These are phyloP conservation scores for Schizochytrium sp. DNA, from an alignment of 108 stramenopile genomes.

Conservation along the genomic window DNA sequence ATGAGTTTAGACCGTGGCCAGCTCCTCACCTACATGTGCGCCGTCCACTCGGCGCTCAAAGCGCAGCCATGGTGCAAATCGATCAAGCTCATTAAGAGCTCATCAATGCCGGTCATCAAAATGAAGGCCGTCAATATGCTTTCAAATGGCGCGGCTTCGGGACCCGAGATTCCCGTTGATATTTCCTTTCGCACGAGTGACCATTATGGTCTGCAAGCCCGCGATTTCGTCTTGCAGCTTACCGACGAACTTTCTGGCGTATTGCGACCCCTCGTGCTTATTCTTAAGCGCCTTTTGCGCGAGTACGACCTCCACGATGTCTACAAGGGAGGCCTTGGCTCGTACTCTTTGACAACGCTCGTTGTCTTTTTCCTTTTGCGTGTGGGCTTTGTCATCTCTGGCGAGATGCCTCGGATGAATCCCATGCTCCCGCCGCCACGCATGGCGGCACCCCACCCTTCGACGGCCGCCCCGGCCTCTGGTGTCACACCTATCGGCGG, in stretches of 20 bases:
- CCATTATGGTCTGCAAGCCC: neutral
- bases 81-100: neutral
- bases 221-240: neutral
- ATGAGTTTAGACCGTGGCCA: neutral
- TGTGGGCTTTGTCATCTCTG: neutral
- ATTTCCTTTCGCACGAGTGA: neutral
- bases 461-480: neutral
- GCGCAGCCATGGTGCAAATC: constrained; percentile 3
- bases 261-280: neutral
- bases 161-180: constrained; percentile 15
- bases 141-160: neutral
- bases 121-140: constrained; percentile 14
- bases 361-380: neutral
- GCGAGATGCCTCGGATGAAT: neutral
- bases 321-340: constrained; percentile 11
- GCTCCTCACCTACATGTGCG: neutral
- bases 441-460: neutral
- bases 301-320: neutral
- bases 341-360: neutral
- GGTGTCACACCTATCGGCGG: neutral
- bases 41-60: neutral
- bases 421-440: neutral
- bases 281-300: neutral
- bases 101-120: constrained; percentile 12
- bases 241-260: neutral